Conservation (phyloP, 192 early-diverging fungal species). For the Umbelopsis sp. region DNA sequence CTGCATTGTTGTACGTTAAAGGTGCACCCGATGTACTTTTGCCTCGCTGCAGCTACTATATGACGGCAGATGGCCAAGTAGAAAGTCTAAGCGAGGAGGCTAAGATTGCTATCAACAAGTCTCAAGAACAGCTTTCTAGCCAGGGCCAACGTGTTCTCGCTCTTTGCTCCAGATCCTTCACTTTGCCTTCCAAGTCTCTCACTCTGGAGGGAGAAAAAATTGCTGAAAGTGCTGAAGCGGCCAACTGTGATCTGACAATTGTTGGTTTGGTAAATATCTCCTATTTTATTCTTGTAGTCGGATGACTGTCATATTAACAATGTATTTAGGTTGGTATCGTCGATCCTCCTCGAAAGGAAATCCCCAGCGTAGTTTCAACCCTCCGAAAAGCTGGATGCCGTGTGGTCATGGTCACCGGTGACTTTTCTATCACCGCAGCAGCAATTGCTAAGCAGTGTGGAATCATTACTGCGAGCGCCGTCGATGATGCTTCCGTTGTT, state of each 20-base stretch:
- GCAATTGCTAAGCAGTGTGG: slow-evolving; percentile 80
- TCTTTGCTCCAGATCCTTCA: slow-evolving; percentile 29
- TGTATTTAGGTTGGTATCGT: slow-evolving; percentile 62
- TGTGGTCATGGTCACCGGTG: slow-evolving; percentile 90
- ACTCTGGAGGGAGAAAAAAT: slow-evolving; percentile 17
- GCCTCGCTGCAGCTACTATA: slow-evolving; percentile 42
- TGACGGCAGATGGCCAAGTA: slow-evolving; percentile 42
- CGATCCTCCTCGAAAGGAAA: slow-evolving; percentile 85
- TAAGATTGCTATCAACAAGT: slow-evolving; percentile 36
- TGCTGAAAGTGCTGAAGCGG: slow-evolving; percentile 32
- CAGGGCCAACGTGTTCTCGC: slow-evolving; percentile 64
- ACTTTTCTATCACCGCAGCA: slow-evolving; percentile 78
- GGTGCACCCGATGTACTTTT: slow-evolving; percentile 83
- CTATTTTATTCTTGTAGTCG: neutral
- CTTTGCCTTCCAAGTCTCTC: neutral
- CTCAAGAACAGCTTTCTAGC: slow-evolving; percentile 57
- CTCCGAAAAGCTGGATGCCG: slow-evolving; percentile 71
- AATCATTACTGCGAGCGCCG: slow-evolving; percentile 56
- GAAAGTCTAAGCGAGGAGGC: slow-evolving; percentile 46
- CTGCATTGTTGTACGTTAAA: slow-evolving; percentile 65
- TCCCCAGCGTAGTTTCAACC: slow-evolving; percentile 59
- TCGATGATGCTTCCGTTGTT: slow-evolving; percentile 40
- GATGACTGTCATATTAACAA: neutral
- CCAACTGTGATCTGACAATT: slow-evolving; percentile 57
- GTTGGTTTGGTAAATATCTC: slow-evolving; percentile 58